phyloP scores from a whole-genome alignment of 2,329 filamentous ascomycete genomes.

The Ophiostoma novo-ulmi region DNA sequence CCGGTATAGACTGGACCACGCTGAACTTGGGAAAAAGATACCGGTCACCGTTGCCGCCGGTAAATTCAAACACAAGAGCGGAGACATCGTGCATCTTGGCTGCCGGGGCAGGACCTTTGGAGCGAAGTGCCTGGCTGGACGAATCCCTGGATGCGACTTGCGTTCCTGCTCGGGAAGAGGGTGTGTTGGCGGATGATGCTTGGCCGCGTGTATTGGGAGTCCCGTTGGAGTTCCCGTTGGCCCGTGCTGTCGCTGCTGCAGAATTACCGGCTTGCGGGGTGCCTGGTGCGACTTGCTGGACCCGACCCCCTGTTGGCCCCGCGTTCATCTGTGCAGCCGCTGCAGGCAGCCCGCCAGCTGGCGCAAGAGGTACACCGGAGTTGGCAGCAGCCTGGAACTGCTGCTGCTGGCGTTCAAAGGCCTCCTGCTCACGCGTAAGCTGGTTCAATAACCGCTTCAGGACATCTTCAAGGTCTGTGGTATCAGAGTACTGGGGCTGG shows the following conservation, averaged over 20 bases:
- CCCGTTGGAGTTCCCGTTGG: not conserved
- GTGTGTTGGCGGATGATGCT: not conserved
- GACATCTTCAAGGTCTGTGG: conserved; percentile 38
- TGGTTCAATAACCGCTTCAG: conserved; percentile 46
- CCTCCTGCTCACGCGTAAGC: conserved; percentile 31
- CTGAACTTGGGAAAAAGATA: conserved; percentile 75
- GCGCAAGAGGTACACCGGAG: not conserved
- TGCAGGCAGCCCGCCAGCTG: not conserved
- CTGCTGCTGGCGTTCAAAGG: conserved; percentile 16
- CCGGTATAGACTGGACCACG: conserved; percentile 61
- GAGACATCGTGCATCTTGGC: conserved; percentile 57
- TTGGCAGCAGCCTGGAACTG: conserved; percentile 28
- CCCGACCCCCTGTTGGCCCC: not conserved
- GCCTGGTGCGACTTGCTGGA: not conserved
- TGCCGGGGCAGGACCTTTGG: conserved; percentile 53
- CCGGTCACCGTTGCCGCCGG: conserved; percentile 62
- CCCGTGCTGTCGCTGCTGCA: not conserved
- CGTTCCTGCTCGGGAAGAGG: not conserved
- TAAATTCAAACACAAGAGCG: conserved; percentile 65
- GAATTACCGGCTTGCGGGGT: not conserved
- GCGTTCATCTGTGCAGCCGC: not conserved
- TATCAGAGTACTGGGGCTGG: conserved; percentile 48
- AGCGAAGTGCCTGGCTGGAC: conserved; percentile 52
- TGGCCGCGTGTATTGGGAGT: not conserved
- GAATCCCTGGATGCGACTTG: conserved; percentile 25